phyloP scores from a whole-genome alignment of 345 rosid species.

The Acer yangbiense region DNA sequence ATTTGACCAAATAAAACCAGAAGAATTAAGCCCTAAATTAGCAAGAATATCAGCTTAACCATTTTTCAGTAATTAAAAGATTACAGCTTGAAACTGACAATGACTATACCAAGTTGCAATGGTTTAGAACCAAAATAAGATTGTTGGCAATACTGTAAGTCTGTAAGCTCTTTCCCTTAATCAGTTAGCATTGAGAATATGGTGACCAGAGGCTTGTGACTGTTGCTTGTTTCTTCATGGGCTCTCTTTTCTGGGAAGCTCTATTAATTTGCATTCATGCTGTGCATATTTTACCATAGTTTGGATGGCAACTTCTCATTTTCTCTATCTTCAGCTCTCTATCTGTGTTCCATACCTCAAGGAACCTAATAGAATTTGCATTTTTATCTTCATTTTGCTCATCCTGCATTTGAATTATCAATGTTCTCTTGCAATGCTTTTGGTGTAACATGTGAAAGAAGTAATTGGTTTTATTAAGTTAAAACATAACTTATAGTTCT shows the following conservation, averaged over 20 bases:
- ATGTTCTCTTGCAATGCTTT: neutral
- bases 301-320: neutral
- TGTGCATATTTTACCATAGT: neutral
- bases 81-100: neutral
- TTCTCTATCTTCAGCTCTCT: neutral
- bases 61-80: neutral
- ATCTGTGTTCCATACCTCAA: neutral
- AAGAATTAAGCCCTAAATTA: no score
- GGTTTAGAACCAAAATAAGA: neutral
- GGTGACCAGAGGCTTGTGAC: neutral
- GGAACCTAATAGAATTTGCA: neutral
- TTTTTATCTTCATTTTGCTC: slow-evolving; percentile 5
- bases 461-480: neutral
- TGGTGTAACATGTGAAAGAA: neutral
- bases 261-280: neutral
- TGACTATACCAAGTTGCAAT: neutral
- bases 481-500: neutral
- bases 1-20: no score
- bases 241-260: neutral
- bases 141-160: neutral
- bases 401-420: neutral
- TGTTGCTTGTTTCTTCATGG: neutral
- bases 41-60: no score
- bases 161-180: neutral
- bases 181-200: neutral